Conservation (phyloP, 495 filamentous ascomycete species). For the Corynascus novoguineensis region DNA sequence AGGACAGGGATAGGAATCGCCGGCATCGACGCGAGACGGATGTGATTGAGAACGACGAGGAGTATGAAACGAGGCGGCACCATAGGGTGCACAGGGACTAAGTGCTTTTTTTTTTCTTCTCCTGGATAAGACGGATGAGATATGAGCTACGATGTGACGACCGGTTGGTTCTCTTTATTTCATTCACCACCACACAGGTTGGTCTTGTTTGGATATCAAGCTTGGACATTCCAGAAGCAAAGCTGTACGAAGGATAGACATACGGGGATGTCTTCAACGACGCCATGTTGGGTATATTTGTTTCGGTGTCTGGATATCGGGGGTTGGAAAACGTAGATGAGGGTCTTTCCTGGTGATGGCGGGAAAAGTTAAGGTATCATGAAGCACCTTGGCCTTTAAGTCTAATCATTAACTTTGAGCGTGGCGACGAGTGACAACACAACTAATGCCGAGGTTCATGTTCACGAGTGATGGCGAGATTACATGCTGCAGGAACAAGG, state of each 20-base stretch:
- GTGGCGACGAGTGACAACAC: too few relatives aligned
- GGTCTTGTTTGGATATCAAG: neutral
- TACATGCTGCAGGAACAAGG: too few relatives aligned
- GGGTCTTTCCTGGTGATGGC: too few relatives aligned
- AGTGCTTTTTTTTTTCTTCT: neutral
- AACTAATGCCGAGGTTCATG: too few relatives aligned
- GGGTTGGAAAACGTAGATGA: too few relatives aligned
- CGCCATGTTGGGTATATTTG: neutral
- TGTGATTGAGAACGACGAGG: slow-evolving; percentile 16
- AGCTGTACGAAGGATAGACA: neutral
- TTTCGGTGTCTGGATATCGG: neutral
- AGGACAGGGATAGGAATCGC: slow-evolving; percentile 5
- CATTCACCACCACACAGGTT: neutral
- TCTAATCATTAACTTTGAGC: too few relatives aligned
- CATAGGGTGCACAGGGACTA: slow-evolving; percentile 5
- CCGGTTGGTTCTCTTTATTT: neutral
- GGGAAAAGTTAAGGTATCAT: too few relatives aligned
- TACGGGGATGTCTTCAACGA: neutral
- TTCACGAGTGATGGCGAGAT: too few relatives aligned
- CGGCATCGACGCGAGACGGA: slow-evolving; percentile 21
- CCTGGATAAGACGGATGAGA: neutral
- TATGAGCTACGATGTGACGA: neutral
- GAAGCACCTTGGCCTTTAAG: too few relatives aligned
- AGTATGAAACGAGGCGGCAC: neutral
- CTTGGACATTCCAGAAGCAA: neutral